Percentiles rank a stretch among this genome's conserved stretches.
These are phyloP conservation scores for Neurospora intermedia DNA, from an alignment of 495 filamentous ascomycete species.

Conservation along the genomic window DNA sequence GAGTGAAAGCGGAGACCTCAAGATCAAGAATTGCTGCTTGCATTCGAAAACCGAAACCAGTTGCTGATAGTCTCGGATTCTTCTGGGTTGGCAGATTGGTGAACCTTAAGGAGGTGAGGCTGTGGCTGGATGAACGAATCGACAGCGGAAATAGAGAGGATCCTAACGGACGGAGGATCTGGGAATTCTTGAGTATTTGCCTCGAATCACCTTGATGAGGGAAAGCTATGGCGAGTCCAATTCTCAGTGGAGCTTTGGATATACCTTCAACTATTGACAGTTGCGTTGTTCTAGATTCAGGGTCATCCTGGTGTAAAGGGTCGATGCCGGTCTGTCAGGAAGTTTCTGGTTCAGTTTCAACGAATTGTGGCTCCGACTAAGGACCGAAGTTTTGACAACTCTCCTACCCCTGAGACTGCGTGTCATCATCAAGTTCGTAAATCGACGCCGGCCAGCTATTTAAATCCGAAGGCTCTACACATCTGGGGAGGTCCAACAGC, in stretches of 20 bases:
- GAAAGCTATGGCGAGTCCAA: not conserved
- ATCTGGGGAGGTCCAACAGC: not conserved
- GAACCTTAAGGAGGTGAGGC: not conserved
- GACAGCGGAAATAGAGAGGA: not conserved
- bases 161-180: not conserved
- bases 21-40: not conserved
- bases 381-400: not conserved
- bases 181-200: not conserved
- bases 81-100: not conserved
- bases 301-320: not conserved
- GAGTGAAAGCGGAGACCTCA: not conserved
- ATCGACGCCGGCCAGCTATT: not conserved
- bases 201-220: not conserved
- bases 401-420: not conserved
- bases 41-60: not conserved
- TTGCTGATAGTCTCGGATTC: not conserved
- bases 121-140: not conserved
- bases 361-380: not conserved
- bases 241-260: not conserved
- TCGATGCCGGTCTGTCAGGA: not conserved
- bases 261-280: not conserved
- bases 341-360: not conserved
- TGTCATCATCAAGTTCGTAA: not conserved
- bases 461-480: not conserved
- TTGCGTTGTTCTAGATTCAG: not conserved